A percentile compares a stretch with the other conserved stretches of the same genome.
Conservation (phyloP, 2,329 filamentous ascomycete genomes). For the Phaeosphaeria sp. region DNA sequence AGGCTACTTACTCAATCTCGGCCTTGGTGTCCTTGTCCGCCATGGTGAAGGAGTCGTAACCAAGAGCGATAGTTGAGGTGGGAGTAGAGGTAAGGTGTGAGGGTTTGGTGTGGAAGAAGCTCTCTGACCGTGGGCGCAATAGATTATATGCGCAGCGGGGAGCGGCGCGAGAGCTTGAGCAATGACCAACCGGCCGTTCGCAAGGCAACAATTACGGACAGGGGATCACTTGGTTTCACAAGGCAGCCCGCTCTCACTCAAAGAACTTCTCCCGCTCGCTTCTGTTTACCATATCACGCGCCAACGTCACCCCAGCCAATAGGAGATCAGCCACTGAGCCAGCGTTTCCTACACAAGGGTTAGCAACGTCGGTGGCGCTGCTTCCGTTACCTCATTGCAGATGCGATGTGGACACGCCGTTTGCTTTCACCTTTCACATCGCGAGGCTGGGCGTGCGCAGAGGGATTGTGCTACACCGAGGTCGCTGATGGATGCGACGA, state of each 20-base stretch:
- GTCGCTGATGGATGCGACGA: not conserved
- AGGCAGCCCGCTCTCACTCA: not conserved
- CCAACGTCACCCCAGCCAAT: constrained; percentile 7
- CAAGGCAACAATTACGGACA: constrained; percentile 7
- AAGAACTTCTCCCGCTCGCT: not conserved
- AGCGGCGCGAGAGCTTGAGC: constrained; percentile 2
- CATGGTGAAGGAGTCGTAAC: constrained; percentile 11
- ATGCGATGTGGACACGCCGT: constrained; percentile 4
- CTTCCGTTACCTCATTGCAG: not conserved
- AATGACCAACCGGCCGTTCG: constrained; percentile 7
- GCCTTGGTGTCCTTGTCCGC: constrained; percentile 24
- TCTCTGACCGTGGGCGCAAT: not conserved
- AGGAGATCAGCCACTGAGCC: not conserved
- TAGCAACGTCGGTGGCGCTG: constrained; percentile 7
- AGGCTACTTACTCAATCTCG: constrained; percentile 21
- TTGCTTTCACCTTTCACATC: not conserved
- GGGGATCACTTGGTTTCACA: not conserved
- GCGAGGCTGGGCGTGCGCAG: not conserved
- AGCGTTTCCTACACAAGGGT: not conserved
- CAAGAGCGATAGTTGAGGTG: not conserved
- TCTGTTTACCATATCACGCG: constrained; percentile 10
- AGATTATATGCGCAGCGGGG: constrained; percentile 14
- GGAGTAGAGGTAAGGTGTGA: not conserved
- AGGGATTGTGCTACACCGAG: not conserved
- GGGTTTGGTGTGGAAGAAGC: not conserved